Conservation (phyloP, 2,329 filamentous ascomycete genomes). For the Ascosphaera apis region DNA sequence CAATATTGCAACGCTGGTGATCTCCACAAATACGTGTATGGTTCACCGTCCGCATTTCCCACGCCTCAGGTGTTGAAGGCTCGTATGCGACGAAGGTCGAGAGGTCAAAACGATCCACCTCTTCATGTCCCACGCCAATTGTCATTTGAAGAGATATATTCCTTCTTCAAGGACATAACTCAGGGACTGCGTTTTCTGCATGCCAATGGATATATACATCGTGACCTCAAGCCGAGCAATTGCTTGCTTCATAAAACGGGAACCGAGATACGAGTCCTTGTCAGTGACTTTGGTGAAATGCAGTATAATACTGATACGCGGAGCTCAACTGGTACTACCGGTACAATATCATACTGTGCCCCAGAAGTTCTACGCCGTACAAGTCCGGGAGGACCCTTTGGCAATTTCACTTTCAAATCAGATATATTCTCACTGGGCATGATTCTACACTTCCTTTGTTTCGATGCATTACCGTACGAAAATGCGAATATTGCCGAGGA, state of each 20-base stretch:
- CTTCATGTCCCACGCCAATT: constrained; percentile 33
- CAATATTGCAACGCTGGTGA: constrained; percentile 95
- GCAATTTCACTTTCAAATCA: constrained; percentile 90
- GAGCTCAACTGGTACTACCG: constrained; percentile 80
- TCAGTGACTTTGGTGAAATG: constrained; percentile 95
- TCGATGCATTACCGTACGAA: constrained; percentile 63
- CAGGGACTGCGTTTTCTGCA: constrained; percentile 81
- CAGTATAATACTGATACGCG: constrained; percentile 60
- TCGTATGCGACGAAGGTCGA: constrained; percentile 60
- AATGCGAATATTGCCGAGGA: constrained; percentile 71
- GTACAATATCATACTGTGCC: constrained; percentile 92
- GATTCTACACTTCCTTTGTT: constrained; percentile 98
- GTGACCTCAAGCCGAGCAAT: constrained; percentile 89
- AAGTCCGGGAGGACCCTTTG: constrained; percentile 42
- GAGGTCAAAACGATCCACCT: constrained; percentile 45
- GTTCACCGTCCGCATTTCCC: constrained; percentile 32
- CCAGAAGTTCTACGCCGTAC: constrained; percentile 66
- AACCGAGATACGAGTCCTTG: constrained; percentile 51
- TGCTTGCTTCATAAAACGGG: constrained; percentile 66
- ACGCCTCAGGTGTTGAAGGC: constrained; percentile 78
- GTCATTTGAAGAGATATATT: constrained; percentile 81
- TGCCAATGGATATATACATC: constrained; percentile 76
- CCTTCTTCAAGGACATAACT: constrained; percentile 86
- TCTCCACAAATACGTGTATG: constrained; percentile 66
- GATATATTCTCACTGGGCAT: constrained; percentile 97